Percentiles rank a stretch among this genome's conserved stretches.
phyloP scores from a whole-genome alignment of 78 protist genomes.

The Pelomyxa schiedti region DNA sequence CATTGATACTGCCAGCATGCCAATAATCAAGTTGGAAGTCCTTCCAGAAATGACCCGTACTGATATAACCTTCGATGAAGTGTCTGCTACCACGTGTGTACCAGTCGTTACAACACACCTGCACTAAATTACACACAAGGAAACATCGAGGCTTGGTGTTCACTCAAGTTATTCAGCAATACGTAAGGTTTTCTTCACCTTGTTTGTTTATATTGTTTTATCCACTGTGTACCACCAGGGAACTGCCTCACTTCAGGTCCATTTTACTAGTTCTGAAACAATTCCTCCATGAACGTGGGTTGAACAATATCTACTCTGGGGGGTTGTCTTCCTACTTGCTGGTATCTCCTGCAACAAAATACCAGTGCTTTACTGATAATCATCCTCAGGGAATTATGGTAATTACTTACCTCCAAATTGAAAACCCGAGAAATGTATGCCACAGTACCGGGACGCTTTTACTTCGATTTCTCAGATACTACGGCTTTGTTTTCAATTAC shows the following conservation, averaged over 20 bases:
- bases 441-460: neutral
- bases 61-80: neutral
- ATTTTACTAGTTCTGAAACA: constrained; percentile 15
- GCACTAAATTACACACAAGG: neutral
- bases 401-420: neutral
- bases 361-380: too few species aligned
- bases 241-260: neutral
- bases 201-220: too few species aligned
- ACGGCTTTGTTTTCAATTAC: neutral
- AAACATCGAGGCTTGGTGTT: neutral
- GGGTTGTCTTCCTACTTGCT: constrained; percentile 17
- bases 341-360: too few species aligned
- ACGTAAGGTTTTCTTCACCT: neutral
- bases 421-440: neutral
- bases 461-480: neutral
- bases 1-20: neutral
- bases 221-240: too few species aligned
- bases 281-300: neutral
- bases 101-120: neutral
- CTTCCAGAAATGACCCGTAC: neutral
- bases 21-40: neutral
- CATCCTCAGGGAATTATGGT: too few species aligned
- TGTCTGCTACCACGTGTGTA: neutral
- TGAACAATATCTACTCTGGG: constrained; percentile 10
- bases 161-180: neutral